phyloP scores from a whole-genome alignment of 2,329 filamentous ascomycete genomes.

The Cryphonectria parasitica region DNA sequence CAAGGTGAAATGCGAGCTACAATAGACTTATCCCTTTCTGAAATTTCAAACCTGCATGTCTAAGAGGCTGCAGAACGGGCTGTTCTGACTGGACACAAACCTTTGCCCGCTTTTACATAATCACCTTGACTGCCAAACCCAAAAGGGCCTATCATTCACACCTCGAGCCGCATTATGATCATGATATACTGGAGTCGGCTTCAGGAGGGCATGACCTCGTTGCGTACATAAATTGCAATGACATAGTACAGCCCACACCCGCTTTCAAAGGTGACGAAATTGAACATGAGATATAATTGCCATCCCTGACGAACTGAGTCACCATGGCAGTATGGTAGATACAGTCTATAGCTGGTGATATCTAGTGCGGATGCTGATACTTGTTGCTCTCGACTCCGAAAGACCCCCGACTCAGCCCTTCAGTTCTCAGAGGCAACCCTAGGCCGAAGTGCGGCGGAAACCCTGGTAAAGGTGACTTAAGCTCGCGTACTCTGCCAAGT shows the following conservation, averaged over 20 bases:
- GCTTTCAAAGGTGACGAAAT: neutral
- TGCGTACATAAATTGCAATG: neutral
- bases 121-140: neutral
- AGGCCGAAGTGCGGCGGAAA: neutral
- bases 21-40: neutral
- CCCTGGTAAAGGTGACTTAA: neutral
- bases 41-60: neutral
- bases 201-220: neutral
- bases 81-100: neutral
- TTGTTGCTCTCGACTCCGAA: neutral
- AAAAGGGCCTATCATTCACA: neutral
- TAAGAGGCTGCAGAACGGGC: neutral
- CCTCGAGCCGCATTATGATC: neutral
- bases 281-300: neutral
- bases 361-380: neutral
- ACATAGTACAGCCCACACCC: neutral
- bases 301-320: neutral
- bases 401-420: neutral
- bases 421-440: neutral
- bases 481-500: conserved; percentile 6
- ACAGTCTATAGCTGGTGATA: neutral
- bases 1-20: neutral
- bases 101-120: neutral
- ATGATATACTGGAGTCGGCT: neutral
- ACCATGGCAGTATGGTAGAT: neutral